Base-by-base conservation (phyloP, 495 filamentous ascomycete genomes). In the Ascobolus immersus region DNA sequence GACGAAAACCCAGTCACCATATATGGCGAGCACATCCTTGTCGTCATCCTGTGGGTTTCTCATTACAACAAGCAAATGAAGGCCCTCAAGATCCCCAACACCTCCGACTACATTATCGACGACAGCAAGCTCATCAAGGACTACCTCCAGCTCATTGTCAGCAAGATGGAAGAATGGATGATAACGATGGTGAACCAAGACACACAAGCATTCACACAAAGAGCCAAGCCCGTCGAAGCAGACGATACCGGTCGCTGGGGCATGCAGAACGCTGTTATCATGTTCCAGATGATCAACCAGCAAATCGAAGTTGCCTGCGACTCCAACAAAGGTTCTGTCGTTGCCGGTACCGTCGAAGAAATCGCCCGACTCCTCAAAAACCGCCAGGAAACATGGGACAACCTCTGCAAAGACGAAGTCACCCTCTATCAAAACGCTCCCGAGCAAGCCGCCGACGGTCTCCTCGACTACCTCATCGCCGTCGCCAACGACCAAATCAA, bases 401-500 rank as follows among this genome's bases (percentile, higher is more conserved):
- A 65, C 28, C 68, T 93, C 50, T 65, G 90, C 28, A 77, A 91
- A 30, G 73, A 79, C n/a, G 86, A 99, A 50, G 67, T 69, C 13
- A 56, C 59, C 21, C 77, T 66, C 42, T 79, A 77, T 48, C 64
- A 67, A 39, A 49, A 52, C 5, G 52, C 60, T 13, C 37, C 43
- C 5, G 47, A 50, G 10, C 43, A 50, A n/a, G 37, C 48, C n/a
- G 42, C 46, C 7, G 47, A 50, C 13, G 47, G 47, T 28, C 49
- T 50, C 27, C 44, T 70, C 15, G 89, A 94, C 39, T 94, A 81
- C 76, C 67, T 94, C 27, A 65, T 94, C 15, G 81, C 84, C n/a
- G 75, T 89, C 32, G 86, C 86, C 38, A 99, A 94, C 54, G 86
- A 99, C 53, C 86, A 99, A 50, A 93, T 99, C 43, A 77, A 77